Evolutionary conservation across 495 filamentous ascomycete genomes (phyloP), one percentile per base, ranked within the genome.

Genomic region (Lophiostoma macrostomum): DNA sequence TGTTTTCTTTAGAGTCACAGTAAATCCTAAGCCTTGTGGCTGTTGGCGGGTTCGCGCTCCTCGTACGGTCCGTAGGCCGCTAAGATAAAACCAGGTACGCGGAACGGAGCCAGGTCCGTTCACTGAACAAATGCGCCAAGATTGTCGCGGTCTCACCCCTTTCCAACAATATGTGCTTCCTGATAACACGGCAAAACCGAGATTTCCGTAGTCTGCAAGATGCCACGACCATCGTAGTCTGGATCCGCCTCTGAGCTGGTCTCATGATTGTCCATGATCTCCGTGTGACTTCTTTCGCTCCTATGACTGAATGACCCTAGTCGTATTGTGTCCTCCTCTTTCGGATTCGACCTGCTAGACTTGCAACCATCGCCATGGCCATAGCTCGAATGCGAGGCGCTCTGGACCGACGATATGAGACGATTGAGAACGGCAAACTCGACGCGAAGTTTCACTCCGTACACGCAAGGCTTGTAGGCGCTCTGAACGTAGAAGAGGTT

Each of bases 371-470:
- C 23, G 11, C 25, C 41, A 0, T n/a, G 11, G 11, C 19, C 22
- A 13, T 25, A 37, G 20, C 18, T 34, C 7, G 16, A n/a, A 5
- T 27, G 23, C n/a, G 35, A 45, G 4, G 30, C 31, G 20, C 40
- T 18, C 19, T 35, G 39, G 1, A 54, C 29, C 4, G 50, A 35
- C 31, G 19, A 23, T 19, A 63, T 49, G 16, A 64, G 56, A 12
- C 48, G 20, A 25, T 56, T 60, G 19, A 64, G 39, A 23, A 64
- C 48, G 25, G 40, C n/a, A 41, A 60, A 64, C 30, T 64, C 60
- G 37, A 64, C 22, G 16, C 47, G 45, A 5, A 64, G 60, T 37
- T 64, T 64, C 16, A 64, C 51, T 30, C 56, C 42, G 43, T 64
- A 64, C 2, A 64, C 43, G 19, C 50, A 48, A 11, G 56, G 39